Evolutionary conservation across 108 stramenopile species (phyloP).

Genomic region (Cylindrotheca closterium): DNA sequence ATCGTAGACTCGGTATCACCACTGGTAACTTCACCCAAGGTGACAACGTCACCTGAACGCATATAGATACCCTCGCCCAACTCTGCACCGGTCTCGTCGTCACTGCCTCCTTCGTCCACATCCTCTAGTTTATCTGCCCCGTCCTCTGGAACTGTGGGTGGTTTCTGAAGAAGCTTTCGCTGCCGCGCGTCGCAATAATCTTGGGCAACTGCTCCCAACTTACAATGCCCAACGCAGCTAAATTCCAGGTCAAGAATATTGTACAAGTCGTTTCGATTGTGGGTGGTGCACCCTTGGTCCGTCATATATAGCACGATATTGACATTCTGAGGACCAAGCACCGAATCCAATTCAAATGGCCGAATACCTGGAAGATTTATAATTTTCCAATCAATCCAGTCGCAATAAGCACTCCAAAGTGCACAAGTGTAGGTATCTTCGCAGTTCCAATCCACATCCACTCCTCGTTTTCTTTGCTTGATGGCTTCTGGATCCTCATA

Average conservation of each 20-base stretch:
- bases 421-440: slow-evolving; percentile 85
- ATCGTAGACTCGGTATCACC: slow-evolving; percentile 27
- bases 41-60: slow-evolving; percentile 56
- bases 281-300: slow-evolving; percentile 28
- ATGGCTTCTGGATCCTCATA: slow-evolving; percentile 67
- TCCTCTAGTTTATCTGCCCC: slow-evolving; percentile 19
- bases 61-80: slow-evolving; percentile 62
- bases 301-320: slow-evolving; percentile 70
- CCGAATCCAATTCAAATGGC: slow-evolving; percentile 66
- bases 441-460: slow-evolving; percentile 62
- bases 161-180: background rate
- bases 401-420: slow-evolving; percentile 80
- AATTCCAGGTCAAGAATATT: slow-evolving; percentile 49
- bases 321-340: slow-evolving; percentile 72
- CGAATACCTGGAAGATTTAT: slow-evolving; percentile 84
- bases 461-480: slow-evolving; percentile 65
- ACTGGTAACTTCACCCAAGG: slow-evolving; percentile 44
- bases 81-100: slow-evolving; percentile 44
- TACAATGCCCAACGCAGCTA: slow-evolving; percentile 21
- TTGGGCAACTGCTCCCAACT: slow-evolving; percentile 21
- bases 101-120: slow-evolving; percentile 53
- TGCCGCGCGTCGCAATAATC: slow-evolving; percentile 19
- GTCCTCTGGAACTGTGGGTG: background rate
- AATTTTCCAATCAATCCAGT: slow-evolving; percentile 75
- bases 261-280: slow-evolving; percentile 29